These are phyloP conservation scores for Trichophyton verrucosum DNA, from an alignment of 2,329 filamentous ascomycete species.

Conservation along the genomic window DNA sequence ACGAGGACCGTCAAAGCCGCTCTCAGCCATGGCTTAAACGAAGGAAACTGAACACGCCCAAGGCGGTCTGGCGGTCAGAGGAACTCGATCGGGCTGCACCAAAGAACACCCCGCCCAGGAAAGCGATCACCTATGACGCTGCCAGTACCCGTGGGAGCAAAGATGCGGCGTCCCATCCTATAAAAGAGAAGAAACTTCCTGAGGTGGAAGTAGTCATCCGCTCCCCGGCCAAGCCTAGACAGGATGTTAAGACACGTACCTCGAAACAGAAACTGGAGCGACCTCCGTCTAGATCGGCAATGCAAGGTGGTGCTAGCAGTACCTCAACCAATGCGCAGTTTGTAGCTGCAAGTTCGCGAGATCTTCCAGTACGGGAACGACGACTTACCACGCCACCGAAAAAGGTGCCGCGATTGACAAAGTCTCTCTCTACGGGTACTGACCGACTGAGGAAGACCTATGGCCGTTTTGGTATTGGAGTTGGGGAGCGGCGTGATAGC, in stretches of 20 bases:
- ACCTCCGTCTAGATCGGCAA: background rate
- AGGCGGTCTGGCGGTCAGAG: conserved; percentile 2
- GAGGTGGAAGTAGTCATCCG: conserved; percentile 2
- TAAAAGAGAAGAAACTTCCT: background rate
- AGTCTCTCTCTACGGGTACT: conserved; percentile 6
- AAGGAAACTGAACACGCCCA: conserved; percentile 10
- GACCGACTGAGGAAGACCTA: conserved; percentile 1
- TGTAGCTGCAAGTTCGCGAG: background rate
- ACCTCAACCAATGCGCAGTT: background rate
- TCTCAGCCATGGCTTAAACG: conserved; percentile 10
- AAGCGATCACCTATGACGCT: background rate
- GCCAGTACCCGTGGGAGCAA: background rate
- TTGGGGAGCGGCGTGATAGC: background rate
- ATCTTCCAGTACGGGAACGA: background rate
- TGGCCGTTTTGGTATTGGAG: background rate
- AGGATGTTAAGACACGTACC: background rate
- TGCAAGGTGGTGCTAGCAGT: background rate
- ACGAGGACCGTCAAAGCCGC: conserved; percentile 14
- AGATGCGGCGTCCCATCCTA: background rate
- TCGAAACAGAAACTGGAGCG: background rate
- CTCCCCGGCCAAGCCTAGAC: background rate
- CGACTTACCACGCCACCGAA: conserved; percentile 6
- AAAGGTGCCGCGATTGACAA: conserved; percentile 7
- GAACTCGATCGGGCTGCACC: background rate
- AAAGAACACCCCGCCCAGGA: background rate